phyloP scores from a whole-genome alignment of 176 grass and related monocot species.

The Metroxylon sagu region DNA sequence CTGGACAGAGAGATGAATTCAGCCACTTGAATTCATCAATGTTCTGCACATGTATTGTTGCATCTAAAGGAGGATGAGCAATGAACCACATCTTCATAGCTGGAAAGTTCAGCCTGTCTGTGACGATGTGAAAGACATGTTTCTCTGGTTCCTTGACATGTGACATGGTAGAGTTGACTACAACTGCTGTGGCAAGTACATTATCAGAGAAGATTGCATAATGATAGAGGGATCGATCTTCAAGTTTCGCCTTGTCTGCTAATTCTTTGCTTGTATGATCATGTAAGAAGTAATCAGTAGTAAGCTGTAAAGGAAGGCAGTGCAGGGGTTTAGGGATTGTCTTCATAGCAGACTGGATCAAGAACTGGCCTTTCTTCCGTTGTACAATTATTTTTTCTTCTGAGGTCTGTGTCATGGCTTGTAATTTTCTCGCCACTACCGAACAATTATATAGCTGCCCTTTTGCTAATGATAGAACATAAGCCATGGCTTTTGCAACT shows the following conservation, averaged over 20 bases:
- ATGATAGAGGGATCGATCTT: constrained; percentile 5
- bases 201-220: constrained; percentile 13
- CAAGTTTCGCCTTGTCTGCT: constrained; percentile 1
- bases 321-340: constrained; percentile 3
- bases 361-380: constrained; percentile 1
- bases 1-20: too few relatives aligned
- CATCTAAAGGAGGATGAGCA: neutral
- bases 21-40: constrained; percentile 10
- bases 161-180: constrained; percentile 3
- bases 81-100: constrained; percentile 14
- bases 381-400: constrained; percentile 5
- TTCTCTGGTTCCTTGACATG: constrained; percentile 6
- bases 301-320: constrained; percentile 8
- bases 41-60: neutral
- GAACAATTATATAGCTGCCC: constrained; percentile 3
- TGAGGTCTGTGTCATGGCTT: neutral
- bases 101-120: constrained; percentile 4
- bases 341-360: constrained; percentile 3
- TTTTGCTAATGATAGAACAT: constrained; percentile 6
- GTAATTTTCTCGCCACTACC: neutral
- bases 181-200: constrained; percentile 4
- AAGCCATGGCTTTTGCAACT: constrained; percentile 3
- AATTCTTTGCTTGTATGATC: neutral
- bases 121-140: constrained; percentile 8
- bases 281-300: constrained; percentile 5